These are phyloP conservation scores for Pythium apleroticum DNA, from an alignment of 352 stramenopile species.

Conservation along the genomic window DNA sequence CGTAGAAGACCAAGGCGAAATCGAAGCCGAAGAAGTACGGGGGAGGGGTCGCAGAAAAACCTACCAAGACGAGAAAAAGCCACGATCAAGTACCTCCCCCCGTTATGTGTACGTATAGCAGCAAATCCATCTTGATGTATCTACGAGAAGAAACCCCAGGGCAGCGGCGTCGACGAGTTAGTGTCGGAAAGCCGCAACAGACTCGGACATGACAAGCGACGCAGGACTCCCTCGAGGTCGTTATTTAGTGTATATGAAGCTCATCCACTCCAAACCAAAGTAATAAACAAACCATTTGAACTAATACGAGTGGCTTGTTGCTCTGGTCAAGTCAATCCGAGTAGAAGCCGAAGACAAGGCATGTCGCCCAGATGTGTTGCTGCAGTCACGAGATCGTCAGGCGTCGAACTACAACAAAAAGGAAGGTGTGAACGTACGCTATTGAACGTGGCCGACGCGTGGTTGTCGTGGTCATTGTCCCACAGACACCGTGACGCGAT, in stretches of 20 bases:
- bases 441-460: constrained; percentile 86
- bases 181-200: not conserved
- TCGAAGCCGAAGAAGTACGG: not conserved
- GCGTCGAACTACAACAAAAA: not conserved
- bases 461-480: constrained; percentile 94
- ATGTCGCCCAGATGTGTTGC: constrained; percentile 89
- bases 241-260: constrained; percentile 35
- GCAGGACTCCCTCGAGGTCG: not conserved
- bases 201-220: not conserved
- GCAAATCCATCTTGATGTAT: constrained; percentile 27
- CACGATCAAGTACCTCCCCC: not conserved
- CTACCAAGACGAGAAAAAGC: constrained; percentile 5
- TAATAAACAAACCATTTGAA: constrained; percentile 30
- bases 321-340: constrained; percentile 56
- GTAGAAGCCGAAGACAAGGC: constrained; percentile 91
- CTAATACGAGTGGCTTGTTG: not conserved
- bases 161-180: not conserved
- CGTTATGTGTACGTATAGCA: constrained; percentile 22
- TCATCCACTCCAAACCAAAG: constrained; percentile 12
- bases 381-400: constrained; percentile 19
- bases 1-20: constrained; percentile 13
- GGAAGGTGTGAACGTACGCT: constrained; percentile 50
- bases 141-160: constrained; percentile 18
- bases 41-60: not conserved
- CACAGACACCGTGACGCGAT: constrained; percentile 94